Evolutionary conservation across 495 filamentous ascomycete genomes (phyloP), one percentile per base, ranked within the genome.

Genomic region (Beverwykella pulmonaria): DNA sequence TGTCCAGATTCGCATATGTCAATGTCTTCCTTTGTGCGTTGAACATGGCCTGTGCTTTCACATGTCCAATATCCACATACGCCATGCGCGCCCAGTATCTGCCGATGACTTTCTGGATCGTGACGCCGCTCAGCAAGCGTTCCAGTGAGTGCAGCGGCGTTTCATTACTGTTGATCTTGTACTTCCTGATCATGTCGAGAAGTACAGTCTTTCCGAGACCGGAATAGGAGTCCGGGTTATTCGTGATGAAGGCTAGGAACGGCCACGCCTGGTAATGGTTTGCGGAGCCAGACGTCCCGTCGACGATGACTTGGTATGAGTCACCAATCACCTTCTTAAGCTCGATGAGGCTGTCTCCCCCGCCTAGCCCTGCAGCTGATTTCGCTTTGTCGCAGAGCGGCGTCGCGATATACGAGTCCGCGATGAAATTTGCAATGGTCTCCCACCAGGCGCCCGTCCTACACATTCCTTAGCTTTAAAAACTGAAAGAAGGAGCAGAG

Each of bases 61-160:
- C 67, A 61, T 81, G 75, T 15, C 77, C 77, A 46, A 82, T 77
- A 39, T 81, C 80, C 4, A 79, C 76, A 34, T 77, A 80, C 0
- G 80, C 80, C 79, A 81, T 82, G 4, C 78, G 69, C 20, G 79
- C 80, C 79, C 79, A 81, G 67, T 81, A 82, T 15, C 78, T 70
- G 2, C 69, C 79, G 26, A 82, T 75, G 10, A 82, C 58, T 9
- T 73, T 67, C 63, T 80, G 79, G 39, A 80, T 75, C 0, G 63
- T 58, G 1, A 61, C 58, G 1, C 57, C 57, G 61, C 10, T 68
- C 59, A 49, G 71, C 67, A 47, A 77, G 34, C 78, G 72, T n/a
- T 77, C 76, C 2, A 81, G 59, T 25, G 76, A 65, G 30, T 80
- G 78, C 15, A 81, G 70, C 36, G 79, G 80, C 27, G 79, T 81